Conservation (phyloP, 2,329 filamentous ascomycete genomes). For the Pleurostoma richardsiae region DNA sequence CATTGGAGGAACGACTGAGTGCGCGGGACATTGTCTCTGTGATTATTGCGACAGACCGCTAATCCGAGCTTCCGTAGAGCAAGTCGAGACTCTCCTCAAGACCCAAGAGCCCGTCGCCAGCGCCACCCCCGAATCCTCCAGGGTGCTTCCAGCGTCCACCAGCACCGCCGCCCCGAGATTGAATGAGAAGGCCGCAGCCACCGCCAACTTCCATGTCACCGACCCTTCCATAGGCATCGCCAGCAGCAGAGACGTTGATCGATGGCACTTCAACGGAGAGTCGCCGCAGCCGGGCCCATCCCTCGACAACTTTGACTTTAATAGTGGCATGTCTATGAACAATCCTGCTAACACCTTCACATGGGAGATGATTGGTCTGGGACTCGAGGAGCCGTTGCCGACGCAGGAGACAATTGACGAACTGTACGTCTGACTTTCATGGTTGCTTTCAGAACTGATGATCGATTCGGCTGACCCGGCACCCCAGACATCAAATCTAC, state of each 20-base stretch:
- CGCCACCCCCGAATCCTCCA: slow-evolving; percentile 26
- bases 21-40: slow-evolving; percentile 27
- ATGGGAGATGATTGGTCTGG: slow-evolving; percentile 70
- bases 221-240: slow-evolving; percentile 43
- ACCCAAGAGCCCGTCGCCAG: slow-evolving; percentile 56
- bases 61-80: slow-evolving; percentile 48
- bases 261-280: slow-evolving; percentile 50
- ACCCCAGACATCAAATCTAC: slow-evolving; percentile 68
- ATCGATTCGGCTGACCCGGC: no score
- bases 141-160: slow-evolving; percentile 24
- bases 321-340: slow-evolving; percentile 42
- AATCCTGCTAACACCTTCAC: slow-evolving; percentile 55
- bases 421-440: slow-evolving; percentile 47
- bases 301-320: slow-evolving; percentile 56
- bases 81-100: slow-evolving; percentile 88
- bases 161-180: slow-evolving; percentile 17
- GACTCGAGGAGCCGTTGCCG: slow-evolving; percentile 54
- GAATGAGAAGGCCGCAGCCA: slow-evolving; percentile 23
- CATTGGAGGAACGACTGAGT: slow-evolving; percentile 89
- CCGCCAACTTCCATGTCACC: slow-evolving; percentile 33
- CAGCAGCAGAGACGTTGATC: slow-evolving; percentile 43
- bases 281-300: slow-evolving; percentile 40
- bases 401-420: slow-evolving; percentile 69
- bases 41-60: no score
- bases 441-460: no score